Percentiles rank a stretch among this genome's conserved stretches.
phyloP scores from a whole-genome alignment of 331 rosid genomes.

The Prunus yedoensis region DNA sequence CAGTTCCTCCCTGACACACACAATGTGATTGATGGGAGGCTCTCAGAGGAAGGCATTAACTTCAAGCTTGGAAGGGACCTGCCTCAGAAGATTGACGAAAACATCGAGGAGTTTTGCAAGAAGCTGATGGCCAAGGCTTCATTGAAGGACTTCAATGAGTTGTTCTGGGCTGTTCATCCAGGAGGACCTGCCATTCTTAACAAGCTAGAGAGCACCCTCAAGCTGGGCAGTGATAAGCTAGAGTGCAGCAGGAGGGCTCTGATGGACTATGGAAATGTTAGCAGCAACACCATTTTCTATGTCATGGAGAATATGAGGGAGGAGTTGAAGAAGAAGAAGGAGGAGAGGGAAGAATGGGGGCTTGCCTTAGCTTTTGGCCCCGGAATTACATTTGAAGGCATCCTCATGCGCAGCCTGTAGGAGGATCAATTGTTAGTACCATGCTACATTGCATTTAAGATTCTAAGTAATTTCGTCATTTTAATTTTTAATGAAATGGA shows the following conservation, averaged over 20 bases:
- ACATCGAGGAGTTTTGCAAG: slow-evolving; percentile 77
- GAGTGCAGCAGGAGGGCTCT: slow-evolving; percentile 80
- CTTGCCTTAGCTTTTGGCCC: slow-evolving; percentile 97
- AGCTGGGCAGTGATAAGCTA: slow-evolving; percentile 55
- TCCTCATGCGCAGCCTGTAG: slow-evolving; percentile 81
- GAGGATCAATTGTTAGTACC: too few relatives aligned
- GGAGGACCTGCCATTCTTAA: slow-evolving; percentile 94
- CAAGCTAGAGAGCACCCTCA: slow-evolving; percentile 54
- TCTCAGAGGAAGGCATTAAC: slow-evolving; percentile 83
- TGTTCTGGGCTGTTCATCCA: slow-evolving; percentile 97
- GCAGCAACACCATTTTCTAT: slow-evolving; percentile 90
- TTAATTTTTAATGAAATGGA: too few relatives aligned
- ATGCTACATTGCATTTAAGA: too few relatives aligned
- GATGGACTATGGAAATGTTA: slow-evolving; percentile 90
- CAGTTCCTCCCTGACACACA: slow-evolving; percentile 79
- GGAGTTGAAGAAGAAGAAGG: slow-evolving; percentile 41
- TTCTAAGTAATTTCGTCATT: too few relatives aligned
- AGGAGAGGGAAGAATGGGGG: slow-evolving; percentile 82
- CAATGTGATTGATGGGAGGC: slow-evolving; percentile 70
- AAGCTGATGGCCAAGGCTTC: slow-evolving; percentile 52
- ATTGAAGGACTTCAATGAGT: slow-evolving; percentile 54
- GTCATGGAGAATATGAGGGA: slow-evolving; percentile 88
- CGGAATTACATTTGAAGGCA: slow-evolving; percentile 92
- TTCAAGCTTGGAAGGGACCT: slow-evolving; percentile 92
- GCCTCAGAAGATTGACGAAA: slow-evolving; percentile 83